Percentiles rank a stretch among this genome's conserved stretches.
Evolutionary conservation across 2,329 filamentous ascomycete species (phyloP).

Genomic region (Fusarium liriodendri): DNA sequence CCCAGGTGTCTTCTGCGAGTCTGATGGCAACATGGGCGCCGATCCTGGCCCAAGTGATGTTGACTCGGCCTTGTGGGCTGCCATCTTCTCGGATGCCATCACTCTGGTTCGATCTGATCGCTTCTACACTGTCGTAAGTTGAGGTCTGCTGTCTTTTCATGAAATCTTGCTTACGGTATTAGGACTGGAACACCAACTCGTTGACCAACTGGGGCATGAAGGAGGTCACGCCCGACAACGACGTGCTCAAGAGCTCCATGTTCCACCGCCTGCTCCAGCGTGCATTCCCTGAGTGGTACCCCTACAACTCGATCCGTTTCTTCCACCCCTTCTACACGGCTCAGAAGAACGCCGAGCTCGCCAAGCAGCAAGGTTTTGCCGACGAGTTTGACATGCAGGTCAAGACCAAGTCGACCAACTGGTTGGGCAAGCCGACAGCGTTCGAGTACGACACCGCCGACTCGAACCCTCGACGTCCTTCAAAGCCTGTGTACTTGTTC

Average conservation of each 20-base stretch:
- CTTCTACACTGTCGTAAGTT: conserved; percentile 64
- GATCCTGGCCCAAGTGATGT: conserved; percentile 75
- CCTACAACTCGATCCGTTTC: conserved; percentile 30
- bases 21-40: conserved; percentile 72
- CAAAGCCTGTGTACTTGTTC: neutral
- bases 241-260: conserved; percentile 35
- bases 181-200: conserved; percentile 53
- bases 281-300: conserved; percentile 39
- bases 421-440: neutral
- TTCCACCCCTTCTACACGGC: conserved; percentile 39
- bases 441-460: neutral
- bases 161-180: too few relatives aligned
- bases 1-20: conserved; percentile 73
- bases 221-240: conserved; percentile 33
- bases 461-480: neutral
- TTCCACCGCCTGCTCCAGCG: conserved; percentile 38
- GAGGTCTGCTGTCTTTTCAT: too few relatives aligned
- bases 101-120: conserved; percentile 75
- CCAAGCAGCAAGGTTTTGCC: conserved; percentile 24
- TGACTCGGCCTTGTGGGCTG: conserved; percentile 64
- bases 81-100: conserved; percentile 77
- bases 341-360: conserved; percentile 27
- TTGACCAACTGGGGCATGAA: conserved; percentile 48
- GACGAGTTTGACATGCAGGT: conserved; percentile 2
- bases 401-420: neutral